Base-by-base conservation (phyloP, 1,284 basidiomycete genomes). In the Pseudozyma thailandica region DNA sequence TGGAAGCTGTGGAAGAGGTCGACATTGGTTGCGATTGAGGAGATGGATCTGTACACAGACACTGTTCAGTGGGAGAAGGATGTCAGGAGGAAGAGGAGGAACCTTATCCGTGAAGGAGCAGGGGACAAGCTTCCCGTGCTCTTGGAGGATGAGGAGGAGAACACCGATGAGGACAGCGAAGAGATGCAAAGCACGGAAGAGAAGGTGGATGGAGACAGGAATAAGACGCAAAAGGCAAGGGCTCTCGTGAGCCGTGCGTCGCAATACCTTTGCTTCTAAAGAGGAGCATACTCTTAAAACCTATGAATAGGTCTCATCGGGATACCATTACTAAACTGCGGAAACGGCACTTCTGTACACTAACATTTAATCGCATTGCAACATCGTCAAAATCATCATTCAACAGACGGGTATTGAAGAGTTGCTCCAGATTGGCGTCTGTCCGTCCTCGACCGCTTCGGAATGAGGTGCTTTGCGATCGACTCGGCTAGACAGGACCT, bases 1-100 rank as follows among this genome's bases (percentile, higher is more conserved):
- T 77, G 59, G 61, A 80, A 76, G 65, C 30, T 80, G 18, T 61
- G 69, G 58, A 58, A 64, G 27, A 61, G 65, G 41, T 52, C 73
- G 1, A 55, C 62, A 27, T 20, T 66, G 15, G 66, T 81, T 4
- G 47, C 60, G 2, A 46, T 79, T 21, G 57, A 58, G 15, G 72
- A 80, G 46, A 76, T 82, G 41, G 80, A 82, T 46, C 46, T 82
- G 3, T 65, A 71, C 50, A 82, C 80, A 3, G 80, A 71, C 18
- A 60, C 66, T 1, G 25, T 71, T 33, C 56, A 59, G 50, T 71
- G 54, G 45, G 61, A 71, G 53, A 51, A 42, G 41, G 61, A 61
- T 20, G 37, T 64, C 12, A 48, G 66, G 20, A 59, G 57, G 30
- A 39, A 18, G 25, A 43, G 61, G 31, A 43, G 66, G 15, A 56